Percentiles rank a stretch among this genome's conserved stretches.
Conservation (phyloP, 208 protist genomes). For the Trichomonas vaginalis region DNA sequence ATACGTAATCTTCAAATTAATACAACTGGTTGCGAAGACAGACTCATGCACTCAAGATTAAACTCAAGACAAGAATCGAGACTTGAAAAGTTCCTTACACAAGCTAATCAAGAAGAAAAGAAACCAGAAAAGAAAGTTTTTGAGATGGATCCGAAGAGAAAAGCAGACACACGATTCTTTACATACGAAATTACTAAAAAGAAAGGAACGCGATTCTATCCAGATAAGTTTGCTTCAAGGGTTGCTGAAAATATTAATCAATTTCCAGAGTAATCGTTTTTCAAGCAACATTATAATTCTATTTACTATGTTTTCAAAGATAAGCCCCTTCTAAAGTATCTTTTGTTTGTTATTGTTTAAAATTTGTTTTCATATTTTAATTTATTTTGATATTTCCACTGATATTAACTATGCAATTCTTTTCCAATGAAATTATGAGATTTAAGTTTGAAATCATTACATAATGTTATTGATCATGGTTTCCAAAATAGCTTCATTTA, state of each 20-base stretch:
- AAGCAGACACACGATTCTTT: neutral
- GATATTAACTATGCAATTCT: too few species aligned
- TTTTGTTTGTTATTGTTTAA: too few species aligned
- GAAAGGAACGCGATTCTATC: neutral
- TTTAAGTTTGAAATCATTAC: too few species aligned
- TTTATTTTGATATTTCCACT: too few species aligned
- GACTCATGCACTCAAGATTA: neutral
- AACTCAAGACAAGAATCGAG: neutral
- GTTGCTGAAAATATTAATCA: neutral
- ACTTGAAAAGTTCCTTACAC: neutral
- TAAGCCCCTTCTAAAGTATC: too few species aligned
- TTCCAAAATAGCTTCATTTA: too few species aligned
- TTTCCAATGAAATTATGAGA: too few species aligned
- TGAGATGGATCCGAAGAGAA: neutral
- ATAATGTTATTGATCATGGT: too few species aligned
- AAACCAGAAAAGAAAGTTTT: neutral
- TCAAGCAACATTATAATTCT: too few species aligned
- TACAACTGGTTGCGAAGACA: neutral
- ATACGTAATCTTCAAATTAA: neutral
- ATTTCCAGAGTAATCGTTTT: neutral
- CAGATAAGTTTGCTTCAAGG: neutral
- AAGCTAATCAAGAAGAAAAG: neutral
- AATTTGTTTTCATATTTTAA: too few species aligned
- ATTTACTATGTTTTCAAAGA: too few species aligned
- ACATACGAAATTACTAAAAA: neutral